Conservation (phyloP, 2,329 filamentous ascomycete genomes). For the Sporothrix pallida region DNA sequence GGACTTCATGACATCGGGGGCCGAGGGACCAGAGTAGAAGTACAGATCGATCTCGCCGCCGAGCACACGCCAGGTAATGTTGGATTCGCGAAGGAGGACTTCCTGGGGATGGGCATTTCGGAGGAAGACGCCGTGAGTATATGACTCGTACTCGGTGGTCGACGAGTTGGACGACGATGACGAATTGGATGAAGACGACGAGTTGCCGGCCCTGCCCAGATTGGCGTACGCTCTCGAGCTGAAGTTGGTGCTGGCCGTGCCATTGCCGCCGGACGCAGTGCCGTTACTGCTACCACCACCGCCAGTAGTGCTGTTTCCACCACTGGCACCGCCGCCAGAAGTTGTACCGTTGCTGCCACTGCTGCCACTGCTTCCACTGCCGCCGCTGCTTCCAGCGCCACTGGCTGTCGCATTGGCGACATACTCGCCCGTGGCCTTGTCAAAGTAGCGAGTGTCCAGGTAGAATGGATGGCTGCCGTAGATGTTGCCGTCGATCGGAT, state of each 20-base stretch:
- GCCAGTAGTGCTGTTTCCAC: not conserved
- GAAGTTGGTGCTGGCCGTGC: not conserved
- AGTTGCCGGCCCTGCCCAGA: not conserved
- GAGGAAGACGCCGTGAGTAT: constrained; percentile 64
- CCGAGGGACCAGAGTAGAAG: constrained; percentile 75
- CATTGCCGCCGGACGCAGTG: not conserved
- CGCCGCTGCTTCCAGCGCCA: not conserved
- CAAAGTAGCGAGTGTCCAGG: constrained; percentile 73
- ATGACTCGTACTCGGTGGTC: constrained; percentile 53
- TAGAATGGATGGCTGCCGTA: constrained; percentile 71
- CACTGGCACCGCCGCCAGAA: constrained; percentile 28
- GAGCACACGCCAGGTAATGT: constrained; percentile 61
- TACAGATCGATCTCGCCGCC: constrained; percentile 81
- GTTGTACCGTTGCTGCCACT: not conserved
- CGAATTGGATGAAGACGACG: not conserved
- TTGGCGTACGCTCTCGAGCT: not conserved
- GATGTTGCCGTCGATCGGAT: constrained; percentile 61
- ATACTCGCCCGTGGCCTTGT: constrained; percentile 59
- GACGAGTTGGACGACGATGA: constrained; percentile 10
- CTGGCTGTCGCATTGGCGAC: constrained; percentile 59
- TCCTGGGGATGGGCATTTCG: constrained; percentile 70
- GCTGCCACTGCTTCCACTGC: not conserved
- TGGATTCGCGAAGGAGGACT: constrained; percentile 58
- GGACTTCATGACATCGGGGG: constrained; percentile 69
- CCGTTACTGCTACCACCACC: constrained; percentile 30